Evolutionary conservation across 1,139 yeast genomes (phyloP), one percentile per base, ranked within the genome.

Genomic region (Yamadazyma kanchanaburiensis): DNA sequence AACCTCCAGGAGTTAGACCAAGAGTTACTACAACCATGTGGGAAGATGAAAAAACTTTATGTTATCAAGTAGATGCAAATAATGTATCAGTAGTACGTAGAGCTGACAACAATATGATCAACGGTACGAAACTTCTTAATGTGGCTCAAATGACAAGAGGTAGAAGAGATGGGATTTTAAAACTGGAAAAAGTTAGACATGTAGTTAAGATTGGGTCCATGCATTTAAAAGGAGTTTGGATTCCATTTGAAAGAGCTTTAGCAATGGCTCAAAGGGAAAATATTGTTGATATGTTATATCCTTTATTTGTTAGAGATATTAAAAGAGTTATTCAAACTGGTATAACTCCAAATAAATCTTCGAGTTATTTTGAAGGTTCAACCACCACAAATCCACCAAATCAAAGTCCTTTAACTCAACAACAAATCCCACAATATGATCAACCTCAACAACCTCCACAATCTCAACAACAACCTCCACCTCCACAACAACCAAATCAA

Each of bases 201-300:
- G 97, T 91, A 28, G 96, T 89, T 34, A 89, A 89, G 59, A 86
- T 89, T 43, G 98, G 98, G 8, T 85, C 95, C 12, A 89, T 89
- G 96, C 95, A 89, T 55, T 69, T 89, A 49, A 89, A 89, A 60
- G 98, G 98, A 31, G 97, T 89, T 27, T 89, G 97, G 97, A 88
- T 89, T 42, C 96, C 97, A 1, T 88, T 88, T 55, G 96, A 89
- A 45, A 70, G 96, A 32, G 97, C 96, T 1, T 65, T 85, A 30
- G 84, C 86, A 16, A 83, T 89, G 78, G 96, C 96, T 20, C 88
- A 85, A 59, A 70, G 85, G 45, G 96, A 89, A 58, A 82, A 86
- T 27, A 87, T 89, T 38, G 87, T 83, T 24, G 96, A 88, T 51
- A 55, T 81, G 42, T 70, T 89, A 42, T 88, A 86, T 53, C 96